Base-by-base conservation (phyloP, 202 grass and related monocot species). In the Zoysia matrella region DNA sequence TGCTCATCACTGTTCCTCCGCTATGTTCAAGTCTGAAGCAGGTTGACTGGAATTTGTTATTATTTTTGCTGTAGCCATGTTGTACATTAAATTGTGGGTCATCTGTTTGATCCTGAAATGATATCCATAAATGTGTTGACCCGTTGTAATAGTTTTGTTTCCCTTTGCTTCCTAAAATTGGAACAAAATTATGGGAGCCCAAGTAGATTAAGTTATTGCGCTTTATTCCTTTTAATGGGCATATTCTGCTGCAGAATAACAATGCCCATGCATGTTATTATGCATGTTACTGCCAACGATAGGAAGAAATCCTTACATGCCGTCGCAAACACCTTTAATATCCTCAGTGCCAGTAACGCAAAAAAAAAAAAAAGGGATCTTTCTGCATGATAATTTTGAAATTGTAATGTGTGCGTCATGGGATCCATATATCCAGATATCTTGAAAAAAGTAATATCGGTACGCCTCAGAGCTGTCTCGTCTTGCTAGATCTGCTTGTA, bases 21-120 rank as follows among this genome's bases (percentile, higher is more conserved):
- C 65, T 41, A 72, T 77, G 72, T 74, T 83, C 22, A 56, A 65
- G 75, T 80, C 63, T 30, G 56, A 71, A 75, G 75, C 48, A 74
- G 63, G 69, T 46, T 75, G 7, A 86, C 73, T 82, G 11, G 78
- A 61, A 73, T 82, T 80, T 76, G 64, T 42, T 72, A 42, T 58
- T 90, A 30, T 79, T 85, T 86, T 62, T 74, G 72, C 12, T 51
- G 60, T 53, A 76, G 54, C 70, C 51, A 74, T 73, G 83, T 71
- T 90, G 88, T 90, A 90, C 86, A 90, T 60, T 90, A 71, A 86
- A 80, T 60, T 56, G 48, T 1, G 73, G 74, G 79, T 69, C 62
- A 49, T 75, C 47, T 79, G 74, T 70, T 39, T 18, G 79, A 78
- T 43, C 68, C 74, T 39, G 69, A 78, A 74, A 83, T 69, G 67